phyloP scores from a whole-genome alignment of 1,139 yeast species.

The Saccharomyces hybrid region DNA sequence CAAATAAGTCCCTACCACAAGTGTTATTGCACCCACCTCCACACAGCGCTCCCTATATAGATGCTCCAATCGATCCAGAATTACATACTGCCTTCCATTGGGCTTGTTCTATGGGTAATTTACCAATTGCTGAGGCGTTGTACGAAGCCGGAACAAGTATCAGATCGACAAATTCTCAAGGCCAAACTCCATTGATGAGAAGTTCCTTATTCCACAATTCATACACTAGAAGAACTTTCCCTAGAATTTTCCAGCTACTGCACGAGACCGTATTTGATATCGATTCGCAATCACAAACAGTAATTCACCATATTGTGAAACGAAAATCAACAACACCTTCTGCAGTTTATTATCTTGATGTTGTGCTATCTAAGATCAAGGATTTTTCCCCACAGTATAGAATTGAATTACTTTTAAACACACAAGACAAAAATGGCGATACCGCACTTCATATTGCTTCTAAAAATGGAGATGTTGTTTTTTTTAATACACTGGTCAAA shows the following conservation, averaged over 20 bases:
- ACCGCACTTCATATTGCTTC: conserved; percentile 84
- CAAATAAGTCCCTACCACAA: conserved; percentile 22
- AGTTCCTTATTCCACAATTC: conserved; percentile 83
- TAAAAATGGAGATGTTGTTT: conserved; percentile 62
- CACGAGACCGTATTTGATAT: conserved; percentile 55
- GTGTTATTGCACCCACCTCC: conserved; percentile 56
- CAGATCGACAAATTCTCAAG: conserved; percentile 62
- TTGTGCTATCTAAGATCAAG: conserved; percentile 59
- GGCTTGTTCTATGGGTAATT: conserved; percentile 91
- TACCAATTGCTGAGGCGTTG: conserved; percentile 64
- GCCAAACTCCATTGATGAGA: conserved; percentile 81
- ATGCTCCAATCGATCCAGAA: conserved; percentile 73
- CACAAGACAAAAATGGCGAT: conserved; percentile 77
- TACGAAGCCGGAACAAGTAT: conserved; percentile 70
- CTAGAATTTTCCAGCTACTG: conserved; percentile 62
- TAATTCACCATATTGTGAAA: conserved; percentile 75
- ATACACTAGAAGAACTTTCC: conserved; percentile 71
- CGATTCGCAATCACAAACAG: conserved; percentile 62
- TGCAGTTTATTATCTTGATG: conserved; percentile 76
- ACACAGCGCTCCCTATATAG: conserved; percentile 30
- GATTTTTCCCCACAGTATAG: conserved; percentile 50
- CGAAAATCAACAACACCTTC: conserved; percentile 60
- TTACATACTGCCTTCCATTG: conserved; percentile 95
- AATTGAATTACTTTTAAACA: conserved; percentile 52
- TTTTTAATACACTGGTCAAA: conserved; percentile 62